Conservation (phyloP, 2,329 filamentous ascomycete species). For the Chaetomium sp. region DNA sequence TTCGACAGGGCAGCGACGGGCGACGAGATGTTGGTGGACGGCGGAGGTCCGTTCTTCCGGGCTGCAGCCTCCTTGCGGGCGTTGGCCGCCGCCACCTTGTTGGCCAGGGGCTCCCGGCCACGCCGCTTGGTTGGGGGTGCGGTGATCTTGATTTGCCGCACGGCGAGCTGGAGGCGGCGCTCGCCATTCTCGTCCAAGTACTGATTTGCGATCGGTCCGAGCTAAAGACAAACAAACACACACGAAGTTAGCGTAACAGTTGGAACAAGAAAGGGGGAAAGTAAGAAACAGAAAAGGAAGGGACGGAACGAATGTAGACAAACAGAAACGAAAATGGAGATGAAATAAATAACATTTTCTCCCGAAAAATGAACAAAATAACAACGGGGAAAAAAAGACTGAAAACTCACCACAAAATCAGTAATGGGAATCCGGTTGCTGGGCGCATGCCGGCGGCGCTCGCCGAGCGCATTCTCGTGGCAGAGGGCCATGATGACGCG, state of each 20-base stretch:
- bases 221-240: slow-evolving; percentile 19
- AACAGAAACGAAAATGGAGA: too few relatives aligned
- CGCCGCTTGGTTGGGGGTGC: too few relatives aligned
- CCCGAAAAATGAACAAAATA: too few relatives aligned
- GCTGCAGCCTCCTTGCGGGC: neutral
- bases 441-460: slow-evolving; percentile 60
- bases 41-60: slow-evolving; percentile 28
- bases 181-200: slow-evolving; percentile 32
- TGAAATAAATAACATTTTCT: too few relatives aligned
- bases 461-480: slow-evolving; percentile 64
- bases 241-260: neutral
- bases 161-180: slow-evolving; percentile 38
- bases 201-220: slow-evolving; percentile 35
- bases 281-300: too few relatives aligned
- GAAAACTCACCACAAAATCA: slow-evolving; percentile 57
- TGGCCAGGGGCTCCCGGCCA: neutral
- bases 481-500: slow-evolving; percentile 75
- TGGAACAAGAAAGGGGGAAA: neutral
- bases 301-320: too few relatives aligned
- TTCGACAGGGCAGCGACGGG: slow-evolving; percentile 37
- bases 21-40: slow-evolving; percentile 48
- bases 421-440: slow-evolving; percentile 61
- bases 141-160: slow-evolving; percentile 2
- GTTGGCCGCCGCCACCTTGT: neutral
- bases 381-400: too few relatives aligned